Conservation (phyloP, 768 basidiomycete genomes). For the Holtermanniella nyarrowii region DNA sequence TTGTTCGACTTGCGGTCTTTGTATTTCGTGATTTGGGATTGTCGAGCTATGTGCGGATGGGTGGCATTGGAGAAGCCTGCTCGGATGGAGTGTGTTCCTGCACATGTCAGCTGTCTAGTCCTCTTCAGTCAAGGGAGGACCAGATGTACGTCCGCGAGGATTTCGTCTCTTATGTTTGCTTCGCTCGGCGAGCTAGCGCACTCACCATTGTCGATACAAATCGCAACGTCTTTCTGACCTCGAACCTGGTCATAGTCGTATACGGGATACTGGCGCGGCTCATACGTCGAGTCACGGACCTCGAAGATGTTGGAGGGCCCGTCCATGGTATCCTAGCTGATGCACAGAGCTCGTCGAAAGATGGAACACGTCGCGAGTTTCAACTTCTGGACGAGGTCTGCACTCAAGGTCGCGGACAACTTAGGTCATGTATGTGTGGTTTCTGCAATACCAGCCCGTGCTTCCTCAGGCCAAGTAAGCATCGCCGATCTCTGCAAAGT, state of each 20-base stretch:
- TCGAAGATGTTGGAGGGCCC: too few species aligned
- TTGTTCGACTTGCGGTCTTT: slow-evolving; percentile 78
- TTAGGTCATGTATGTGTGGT: too few species aligned
- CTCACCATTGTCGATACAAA: slow-evolving; percentile 36
- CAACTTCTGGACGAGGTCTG: too few species aligned
- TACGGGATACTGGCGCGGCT: not conserved
- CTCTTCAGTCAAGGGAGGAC: not conserved
- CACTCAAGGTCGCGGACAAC: too few species aligned
- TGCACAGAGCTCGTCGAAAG: too few species aligned
- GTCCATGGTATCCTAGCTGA: too few species aligned
- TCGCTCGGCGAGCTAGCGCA: too few species aligned
- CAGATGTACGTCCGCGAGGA: not conserved
- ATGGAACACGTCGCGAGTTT: too few species aligned
- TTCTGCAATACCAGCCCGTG: too few species aligned
- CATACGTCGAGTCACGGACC: not conserved
- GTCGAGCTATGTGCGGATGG: slow-evolving; percentile 52
- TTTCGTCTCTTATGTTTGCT: too few species aligned
- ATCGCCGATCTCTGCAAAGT: too few species aligned
- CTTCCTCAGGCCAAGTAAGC: too few species aligned
- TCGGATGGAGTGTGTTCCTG: slow-evolving; percentile 61
- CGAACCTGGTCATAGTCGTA: not conserved
- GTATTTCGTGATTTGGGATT: slow-evolving; percentile 70
- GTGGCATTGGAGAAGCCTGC: slow-evolving; percentile 67
- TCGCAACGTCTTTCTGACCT: slow-evolving; percentile 2
- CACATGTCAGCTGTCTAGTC: not conserved